A percentile compares a stretch with the other conserved stretches of the same genome.
Evolutionary conservation across 371 early-diverging fungal genomes (phyloP).

Genomic region (Syncephalastrum racemosum): DNA sequence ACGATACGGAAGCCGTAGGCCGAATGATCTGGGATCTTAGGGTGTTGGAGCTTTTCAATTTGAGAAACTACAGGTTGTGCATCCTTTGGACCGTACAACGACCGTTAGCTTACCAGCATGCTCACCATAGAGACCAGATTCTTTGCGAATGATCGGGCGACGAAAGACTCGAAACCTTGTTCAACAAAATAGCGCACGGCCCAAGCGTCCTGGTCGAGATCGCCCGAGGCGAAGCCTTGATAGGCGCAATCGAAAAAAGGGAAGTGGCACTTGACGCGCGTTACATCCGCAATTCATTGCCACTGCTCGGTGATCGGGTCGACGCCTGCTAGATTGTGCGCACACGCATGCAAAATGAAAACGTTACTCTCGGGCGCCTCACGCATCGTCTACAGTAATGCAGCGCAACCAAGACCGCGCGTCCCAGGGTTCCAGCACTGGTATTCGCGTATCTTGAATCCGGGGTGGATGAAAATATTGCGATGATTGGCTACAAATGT

Average conservation of each 20-base stretch:
- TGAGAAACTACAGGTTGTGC: conserved; percentile 69
- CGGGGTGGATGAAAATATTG: conserved; percentile 81
- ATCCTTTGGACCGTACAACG: conserved; percentile 53
- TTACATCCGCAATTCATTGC: conserved; percentile 82
- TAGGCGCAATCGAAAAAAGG: conserved; percentile 97
- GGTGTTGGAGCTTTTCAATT: conserved; percentile 78
- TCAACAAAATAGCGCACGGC: conserved; percentile 89
- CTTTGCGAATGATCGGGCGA: conserved; percentile 92
- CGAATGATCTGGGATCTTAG: conserved; percentile 88
- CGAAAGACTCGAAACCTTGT: conserved; percentile 85
- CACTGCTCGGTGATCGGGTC: conserved; percentile 92
- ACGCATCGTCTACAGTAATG: conserved; percentile 66
- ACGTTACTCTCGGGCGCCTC: conserved; percentile 76
- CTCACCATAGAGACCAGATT: conserved; percentile 95
- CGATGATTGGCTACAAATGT: conserved; percentile 71
- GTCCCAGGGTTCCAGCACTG: conserved; percentile 83
- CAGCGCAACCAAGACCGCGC: conserved; percentile 77
- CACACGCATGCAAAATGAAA: conserved; percentile 48
- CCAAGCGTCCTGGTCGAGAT: conserved; percentile 86
- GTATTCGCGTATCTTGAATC: conserved; percentile 80
- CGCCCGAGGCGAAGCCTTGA: conserved; percentile 96
- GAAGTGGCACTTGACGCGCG: conserved; percentile 71
- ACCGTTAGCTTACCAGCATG: conserved; percentile 86
- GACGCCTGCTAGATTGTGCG: conserved; percentile 91
- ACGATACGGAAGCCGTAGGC: conserved; percentile 90